Evolutionary conservation across 192 early-diverging fungal genomes (phyloP), one percentile per base, ranked within the genome.

Genomic region (Rhizophlyctis rosea): DNA sequence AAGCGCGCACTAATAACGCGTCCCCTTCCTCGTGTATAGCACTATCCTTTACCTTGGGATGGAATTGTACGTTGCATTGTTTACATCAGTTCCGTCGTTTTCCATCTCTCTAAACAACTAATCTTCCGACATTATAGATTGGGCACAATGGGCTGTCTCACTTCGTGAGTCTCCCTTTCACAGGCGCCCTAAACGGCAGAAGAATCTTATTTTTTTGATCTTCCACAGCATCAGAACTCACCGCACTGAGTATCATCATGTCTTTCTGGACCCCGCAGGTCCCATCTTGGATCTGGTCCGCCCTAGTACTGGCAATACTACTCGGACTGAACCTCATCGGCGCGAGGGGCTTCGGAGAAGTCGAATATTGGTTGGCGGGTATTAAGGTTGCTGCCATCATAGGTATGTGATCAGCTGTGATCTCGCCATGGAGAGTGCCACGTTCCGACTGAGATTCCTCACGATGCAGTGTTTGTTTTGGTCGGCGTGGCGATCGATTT

Each of bases 291-390:
- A 77, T 83, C 35, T 76, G 66, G 61, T 73, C 82, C 24, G 62
- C 68, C 24, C 54, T 86, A 4, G 78, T 88, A 47, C 69, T 94
- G 16, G 23, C 80, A 1, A 52, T 88, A 0, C 87, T 96, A 65
- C 71, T 90, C 35, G 32, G 67, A 30, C 71, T 96, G 25, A 93
- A 96, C 65, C 63, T 86, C 0, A 64, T 91, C 30, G 82, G 86
- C 3, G 90, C 90, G 11, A 76, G 76, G 49, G 86, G 88, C 21
- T 96, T 90, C 79, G 94, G 92, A 62, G 94, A 96, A 69, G 75
- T 84, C 3, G 94, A 96, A 71, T 97, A 90, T 65, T 82, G 80
- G 78, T 70, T 87, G 36, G 74, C 79, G 29, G 65, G 73, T 14
- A 70, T 86, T 24, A 86, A 86, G 60, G 75, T 81, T 3, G 52